Conservation (phyloP, 1,139 yeast species). For the Yamadazyma dushanensis region DNA sequence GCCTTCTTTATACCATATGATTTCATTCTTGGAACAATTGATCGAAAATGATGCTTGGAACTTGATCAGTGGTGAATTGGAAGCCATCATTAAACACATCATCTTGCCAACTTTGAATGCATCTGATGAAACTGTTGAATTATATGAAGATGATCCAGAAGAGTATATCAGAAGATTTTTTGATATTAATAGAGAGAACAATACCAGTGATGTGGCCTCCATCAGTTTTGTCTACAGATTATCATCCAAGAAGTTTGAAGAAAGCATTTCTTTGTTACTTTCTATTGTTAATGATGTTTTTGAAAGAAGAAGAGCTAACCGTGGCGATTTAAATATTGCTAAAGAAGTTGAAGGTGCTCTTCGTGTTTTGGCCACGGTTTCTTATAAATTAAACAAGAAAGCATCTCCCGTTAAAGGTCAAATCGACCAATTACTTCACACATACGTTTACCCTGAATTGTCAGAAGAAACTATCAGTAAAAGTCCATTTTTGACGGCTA, state of each 20-base stretch:
- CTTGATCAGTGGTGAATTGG: constrained; percentile 54
- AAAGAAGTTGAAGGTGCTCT: constrained; percentile 53
- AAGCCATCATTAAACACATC: constrained; percentile 57
- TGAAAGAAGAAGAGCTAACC: constrained; percentile 36
- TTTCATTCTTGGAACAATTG: constrained; percentile 64
- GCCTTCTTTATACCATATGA: constrained; percentile 58
- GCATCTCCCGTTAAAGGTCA: constrained; percentile 46
- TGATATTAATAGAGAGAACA: constrained; percentile 68
- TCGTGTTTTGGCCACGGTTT: constrained; percentile 46
- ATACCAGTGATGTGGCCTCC: constrained; percentile 81
- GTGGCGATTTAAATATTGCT: constrained; percentile 31
- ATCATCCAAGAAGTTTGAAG: constrained; percentile 47
- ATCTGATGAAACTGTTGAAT: constrained; percentile 53
- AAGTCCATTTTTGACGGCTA: constrained; percentile 52
- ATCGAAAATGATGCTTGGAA: constrained; percentile 56
- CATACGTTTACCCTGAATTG: constrained; percentile 50
- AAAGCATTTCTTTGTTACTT: constrained; percentile 42
- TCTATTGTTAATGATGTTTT: constrained; percentile 53
- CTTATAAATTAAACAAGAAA: constrained; percentile 40
- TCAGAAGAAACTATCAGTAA: constrained; percentile 28
- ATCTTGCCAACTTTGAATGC: constrained; percentile 66
- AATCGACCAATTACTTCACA: constrained; percentile 44
- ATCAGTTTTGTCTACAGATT: constrained; percentile 65
- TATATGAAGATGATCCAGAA: constrained; percentile 72
- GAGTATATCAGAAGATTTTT: constrained; percentile 71